These are phyloP conservation scores for Penicillium hesseltinei DNA, from an alignment of 2,329 filamentous ascomycete genomes.

Conservation along the genomic window DNA sequence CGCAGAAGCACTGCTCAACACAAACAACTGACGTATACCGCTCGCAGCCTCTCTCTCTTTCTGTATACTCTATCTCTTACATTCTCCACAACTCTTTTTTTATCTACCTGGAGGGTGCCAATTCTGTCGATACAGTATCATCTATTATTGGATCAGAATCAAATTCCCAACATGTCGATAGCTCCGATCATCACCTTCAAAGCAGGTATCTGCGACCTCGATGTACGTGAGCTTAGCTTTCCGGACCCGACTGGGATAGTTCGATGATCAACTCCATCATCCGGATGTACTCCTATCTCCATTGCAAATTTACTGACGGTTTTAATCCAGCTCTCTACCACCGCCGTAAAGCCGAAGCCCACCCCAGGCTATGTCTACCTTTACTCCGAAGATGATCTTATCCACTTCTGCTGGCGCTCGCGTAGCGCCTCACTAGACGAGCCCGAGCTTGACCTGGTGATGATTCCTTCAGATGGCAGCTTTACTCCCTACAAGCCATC, in stretches of 20 bases:
- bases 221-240: constrained; percentile 57
- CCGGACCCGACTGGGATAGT: neutral
- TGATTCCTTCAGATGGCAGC: constrained; percentile 84
- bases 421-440: constrained; percentile 67
- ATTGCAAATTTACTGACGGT: constrained; percentile 10
- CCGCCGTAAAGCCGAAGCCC: constrained; percentile 69
- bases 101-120: constrained; percentile 13
- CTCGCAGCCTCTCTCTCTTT: constrained; percentile 20
- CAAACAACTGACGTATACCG: constrained; percentile 33
- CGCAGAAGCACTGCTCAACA: constrained; percentile 21
- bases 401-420: constrained; percentile 96
- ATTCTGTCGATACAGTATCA: constrained; percentile 1
- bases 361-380: constrained; percentile 88
- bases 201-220: constrained; percentile 81
- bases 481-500: constrained; percentile 76
- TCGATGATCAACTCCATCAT: constrained; percentile 5
- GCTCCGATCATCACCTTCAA: constrained; percentile 92
- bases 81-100: constrained; percentile 2
- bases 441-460: constrained; percentile 84
- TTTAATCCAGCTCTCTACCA: constrained; percentile 48
- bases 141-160: neutral
- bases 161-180: constrained; percentile 66
- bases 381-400: constrained; percentile 87
- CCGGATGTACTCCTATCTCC: neutral
- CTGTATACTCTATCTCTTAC: constrained; percentile 14